A percentile compares a stretch with the other conserved stretches of the same genome.
Conservation (phyloP, 306 rosid genomes). For the Begonia fuchsioides region DNA sequence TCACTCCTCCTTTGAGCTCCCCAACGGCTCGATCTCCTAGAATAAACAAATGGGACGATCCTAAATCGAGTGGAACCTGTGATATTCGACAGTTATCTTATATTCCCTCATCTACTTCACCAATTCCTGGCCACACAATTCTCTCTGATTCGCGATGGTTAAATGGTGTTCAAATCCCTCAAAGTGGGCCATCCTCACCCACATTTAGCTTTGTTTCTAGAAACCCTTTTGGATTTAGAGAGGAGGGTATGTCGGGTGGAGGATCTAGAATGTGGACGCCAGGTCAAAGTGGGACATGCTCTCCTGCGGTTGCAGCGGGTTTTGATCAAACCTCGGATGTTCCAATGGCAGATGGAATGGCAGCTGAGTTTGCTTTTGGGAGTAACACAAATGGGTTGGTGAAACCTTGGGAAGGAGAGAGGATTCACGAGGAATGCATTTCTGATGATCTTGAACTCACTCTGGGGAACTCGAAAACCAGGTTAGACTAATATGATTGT, state of each 20-base stretch:
- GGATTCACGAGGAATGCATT: slow-evolving; percentile 44
- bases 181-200: slow-evolving; percentile 46
- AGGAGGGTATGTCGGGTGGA: slow-evolving; percentile 26
- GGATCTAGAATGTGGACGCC: slow-evolving; percentile 53
- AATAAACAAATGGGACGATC: slow-evolving; percentile 34
- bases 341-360: slow-evolving; percentile 45
- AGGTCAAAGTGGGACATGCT: slow-evolving; percentile 47
- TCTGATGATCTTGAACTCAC: slow-evolving; percentile 59
- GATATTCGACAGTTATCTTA: slow-evolving; percentile 25
- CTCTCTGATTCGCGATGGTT: slow-evolving; percentile 43
- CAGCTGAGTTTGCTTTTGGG: slow-evolving; percentile 46
- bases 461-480: slow-evolving; percentile 36
- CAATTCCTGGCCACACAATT: slow-evolving; percentile 34
- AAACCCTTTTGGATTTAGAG: slow-evolving; percentile 32
- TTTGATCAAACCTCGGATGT: slow-evolving; percentile 27
- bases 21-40: slow-evolving; percentile 44
- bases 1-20: slow-evolving; percentile 52
- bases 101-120: slow-evolving; percentile 46
- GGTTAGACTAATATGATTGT: slow-evolving; percentile 11
- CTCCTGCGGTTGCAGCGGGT: slow-evolving; percentile 32
- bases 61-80: slow-evolving; percentile 25
- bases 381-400: slow-evolving; percentile 32
- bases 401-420: slow-evolving; percentile 61
- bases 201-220: slow-evolving; percentile 41
- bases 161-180: slow-evolving; percentile 33